phyloP scores from a whole-genome alignment of 768 basidiomycete species.

The Lentinula sp. region DNA sequence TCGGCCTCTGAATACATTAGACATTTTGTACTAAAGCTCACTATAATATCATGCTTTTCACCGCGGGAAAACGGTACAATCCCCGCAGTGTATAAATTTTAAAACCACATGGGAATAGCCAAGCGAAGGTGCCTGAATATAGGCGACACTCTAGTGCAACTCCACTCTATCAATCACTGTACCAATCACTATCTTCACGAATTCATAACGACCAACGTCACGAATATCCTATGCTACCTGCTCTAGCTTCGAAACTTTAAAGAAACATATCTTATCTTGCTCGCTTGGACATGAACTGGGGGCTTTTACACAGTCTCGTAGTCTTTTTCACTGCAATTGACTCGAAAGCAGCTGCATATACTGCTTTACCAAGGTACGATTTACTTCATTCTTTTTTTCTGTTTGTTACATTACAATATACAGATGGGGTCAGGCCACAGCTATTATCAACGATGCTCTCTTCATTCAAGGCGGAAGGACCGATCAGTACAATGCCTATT shows the following conservation, averaged over 20 bases:
- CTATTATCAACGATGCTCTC: constrained; percentile 51
- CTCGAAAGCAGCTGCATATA: background rate
- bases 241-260: background rate
- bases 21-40: no score
- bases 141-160: background rate
- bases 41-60: no score
- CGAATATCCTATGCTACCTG: background rate
- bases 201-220: constrained; percentile 5
- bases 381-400: background rate
- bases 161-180: background rate
- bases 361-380: background rate
- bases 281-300: constrained; percentile 1
- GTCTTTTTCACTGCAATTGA: background rate
- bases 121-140: no score
- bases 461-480: constrained; percentile 80
- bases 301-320: background rate
- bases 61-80: no score
- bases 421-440: constrained; percentile 83
- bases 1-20: no score
- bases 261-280: background rate
- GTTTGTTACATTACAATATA: no score
- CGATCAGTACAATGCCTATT: constrained; percentile 59
- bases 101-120: background rate
- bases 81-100: no score
- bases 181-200: constrained; percentile 1